Base-by-base conservation (phyloP, 1,284 basidiomycete genomes). In the Leccinum fuscescens region DNA sequence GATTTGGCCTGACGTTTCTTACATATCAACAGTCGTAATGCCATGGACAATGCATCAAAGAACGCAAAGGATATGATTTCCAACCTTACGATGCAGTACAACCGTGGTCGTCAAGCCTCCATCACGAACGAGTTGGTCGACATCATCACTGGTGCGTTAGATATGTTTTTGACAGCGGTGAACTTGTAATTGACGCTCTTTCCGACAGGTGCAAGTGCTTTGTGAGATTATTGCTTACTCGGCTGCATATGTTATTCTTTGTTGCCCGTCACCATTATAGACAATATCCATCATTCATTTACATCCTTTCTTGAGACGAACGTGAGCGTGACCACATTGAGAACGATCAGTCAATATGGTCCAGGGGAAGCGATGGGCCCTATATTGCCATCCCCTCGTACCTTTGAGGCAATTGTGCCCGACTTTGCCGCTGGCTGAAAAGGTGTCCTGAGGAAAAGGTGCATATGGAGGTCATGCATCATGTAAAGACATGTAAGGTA, bases 11-110 rank as follows among this genome's bases (percentile, higher is more conserved):
- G 12, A 51, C 44, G 9, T 63, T 61, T 55, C 35, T 61, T 52
- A 22, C 44, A 24, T 55, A 6, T 42, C 49, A 8, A 65, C 58
- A 85, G 94, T 78, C 92, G 96, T 69, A 98, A 97, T 71, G 96
- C 97, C 74, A 99, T 99, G 96, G 96, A 99, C 88, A 99, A 96
- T 74, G 97, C 96, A 56, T 96, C 96, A 67, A 99, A 96, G 89
- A 99, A 99, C 79, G 97, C 96, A 61, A 83, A 80, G 56, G 94
- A 95, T 77, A 96, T 96, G 94, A 96, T 96, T 71, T 79, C 78
- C 66, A 79, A 82, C 56, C 83, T 97, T 61, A 90, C 92, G 76
- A 92, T 96, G 88, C 85, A 96, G 78, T 96, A 96, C 88, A 98
- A 98, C 80, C 93, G 96, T 86, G 96, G 95, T 84, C 94, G 96